Evolutionary conservation across 306 rosid species (phyloP).

Genomic region (Cucumis hystrix): DNA sequence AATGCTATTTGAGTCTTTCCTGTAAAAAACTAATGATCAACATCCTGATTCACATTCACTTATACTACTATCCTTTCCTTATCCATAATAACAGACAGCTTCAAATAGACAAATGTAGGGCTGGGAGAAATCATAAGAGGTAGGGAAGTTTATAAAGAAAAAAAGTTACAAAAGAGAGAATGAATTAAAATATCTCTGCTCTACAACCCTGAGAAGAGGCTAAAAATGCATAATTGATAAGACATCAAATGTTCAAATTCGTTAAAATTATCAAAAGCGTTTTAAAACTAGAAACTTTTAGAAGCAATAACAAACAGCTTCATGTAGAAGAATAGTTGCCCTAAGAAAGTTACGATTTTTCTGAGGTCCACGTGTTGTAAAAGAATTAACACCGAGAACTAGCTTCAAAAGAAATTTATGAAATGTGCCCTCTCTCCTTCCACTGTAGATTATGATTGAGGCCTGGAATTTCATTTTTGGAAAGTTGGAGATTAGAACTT

Average conservation of each 20-base stretch:
- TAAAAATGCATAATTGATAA: not conserved
- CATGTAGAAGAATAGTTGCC: too few species aligned
- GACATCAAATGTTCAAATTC: not conserved
- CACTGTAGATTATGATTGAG: too few species aligned
- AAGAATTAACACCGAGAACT: too few species aligned
- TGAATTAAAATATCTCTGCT: not conserved
- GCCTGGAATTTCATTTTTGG: too few species aligned
- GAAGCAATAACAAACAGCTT: not conserved
- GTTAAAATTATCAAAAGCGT: not conserved
- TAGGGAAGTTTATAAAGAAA: not conserved
- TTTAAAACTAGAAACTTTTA: not conserved
- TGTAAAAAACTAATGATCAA: slow-evolving; percentile 24
- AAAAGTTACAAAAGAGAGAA: not conserved
- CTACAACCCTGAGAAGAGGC: not conserved
- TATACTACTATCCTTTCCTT: not conserved
- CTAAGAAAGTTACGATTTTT: too few species aligned
- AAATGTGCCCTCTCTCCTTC: too few species aligned
- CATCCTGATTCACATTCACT: not conserved
- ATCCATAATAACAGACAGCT: not conserved
- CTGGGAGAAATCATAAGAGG: too few species aligned
- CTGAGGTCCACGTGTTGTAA: too few species aligned
- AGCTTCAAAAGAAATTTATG: too few species aligned
- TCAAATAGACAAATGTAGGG: not conserved
- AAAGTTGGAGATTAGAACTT: too few species aligned
- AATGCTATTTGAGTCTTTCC: slow-evolving; percentile 46